Conservation (phyloP, 768 basidiomycete genomes). For the Hydnum rufescens region DNA sequence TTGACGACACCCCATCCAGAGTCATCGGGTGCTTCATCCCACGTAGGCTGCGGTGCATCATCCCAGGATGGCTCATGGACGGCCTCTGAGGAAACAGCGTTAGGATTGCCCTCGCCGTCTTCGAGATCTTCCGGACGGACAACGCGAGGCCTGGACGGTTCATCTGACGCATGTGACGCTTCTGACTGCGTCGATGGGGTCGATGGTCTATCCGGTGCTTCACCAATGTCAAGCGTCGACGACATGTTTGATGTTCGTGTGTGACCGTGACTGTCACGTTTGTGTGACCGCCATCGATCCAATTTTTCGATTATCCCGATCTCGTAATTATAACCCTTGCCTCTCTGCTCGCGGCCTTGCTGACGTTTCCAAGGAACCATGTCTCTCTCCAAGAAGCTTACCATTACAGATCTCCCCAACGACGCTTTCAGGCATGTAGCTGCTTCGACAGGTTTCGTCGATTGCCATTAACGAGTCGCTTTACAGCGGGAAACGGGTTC, state of each 20-base stretch:
- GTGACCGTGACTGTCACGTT: neutral
- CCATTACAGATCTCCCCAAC: constrained; percentile 57
- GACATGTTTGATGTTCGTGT: no score
- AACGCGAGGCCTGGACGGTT: constrained; percentile 11
- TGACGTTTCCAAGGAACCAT: constrained; percentile 22
- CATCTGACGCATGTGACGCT: constrained; percentile 7
- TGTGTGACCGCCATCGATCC: no score
- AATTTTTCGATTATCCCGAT: neutral
- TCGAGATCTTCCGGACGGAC: no score
- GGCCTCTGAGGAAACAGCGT: no score
- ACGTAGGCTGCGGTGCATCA: no score
- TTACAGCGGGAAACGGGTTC: constrained; percentile 71
- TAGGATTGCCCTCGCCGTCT: no score
- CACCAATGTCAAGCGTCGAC: neutral
- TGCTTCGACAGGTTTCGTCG: neutral
- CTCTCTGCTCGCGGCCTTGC: neutral
- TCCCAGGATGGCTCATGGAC: no score
- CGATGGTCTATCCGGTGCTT: neutral
- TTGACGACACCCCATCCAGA: constrained; percentile 5
- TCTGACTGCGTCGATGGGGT: constrained; percentile 3
- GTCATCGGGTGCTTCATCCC: neutral
- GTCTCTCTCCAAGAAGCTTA: constrained; percentile 90
- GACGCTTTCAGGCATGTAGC: neutral
- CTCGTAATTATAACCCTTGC: neutral
- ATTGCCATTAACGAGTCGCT: constrained; percentile 21